phyloP scores from a whole-genome alignment of 768 basidiomycete species.

The Tricholomella constricta region DNA sequence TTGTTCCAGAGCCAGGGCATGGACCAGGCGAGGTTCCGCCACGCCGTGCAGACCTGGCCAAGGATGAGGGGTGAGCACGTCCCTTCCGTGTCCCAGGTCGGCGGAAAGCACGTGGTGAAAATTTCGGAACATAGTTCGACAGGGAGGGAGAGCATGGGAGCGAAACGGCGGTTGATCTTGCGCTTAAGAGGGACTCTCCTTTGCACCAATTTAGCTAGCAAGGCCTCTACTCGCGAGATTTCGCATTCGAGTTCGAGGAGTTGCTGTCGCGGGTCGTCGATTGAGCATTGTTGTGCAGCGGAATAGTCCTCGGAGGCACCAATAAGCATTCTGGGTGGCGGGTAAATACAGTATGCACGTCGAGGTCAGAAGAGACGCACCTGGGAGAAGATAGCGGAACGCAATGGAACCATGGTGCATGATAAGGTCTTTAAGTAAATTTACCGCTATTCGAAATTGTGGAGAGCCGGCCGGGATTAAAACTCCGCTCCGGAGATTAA shows the following conservation, averaged over 20 bases:
- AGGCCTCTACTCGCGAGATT: constrained; percentile 11
- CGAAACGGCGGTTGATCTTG: constrained; percentile 15
- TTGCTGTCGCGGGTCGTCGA: constrained; percentile 17
- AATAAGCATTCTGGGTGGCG: not conserved
- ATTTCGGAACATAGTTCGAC: constrained; percentile 22
- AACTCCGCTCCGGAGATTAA: constrained; percentile 20
- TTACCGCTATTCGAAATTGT: not conserved
- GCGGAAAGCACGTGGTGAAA: constrained; percentile 15
- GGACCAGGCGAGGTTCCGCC: constrained; percentile 31
- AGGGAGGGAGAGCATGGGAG: constrained; percentile 19
- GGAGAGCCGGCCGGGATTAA: constrained; percentile 12
- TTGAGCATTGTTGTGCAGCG: not conserved
- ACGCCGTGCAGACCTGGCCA: constrained; percentile 28
- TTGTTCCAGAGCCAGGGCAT: constrained; percentile 31
- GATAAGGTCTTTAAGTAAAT: constrained; percentile 5
- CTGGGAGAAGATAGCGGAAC: not conserved
- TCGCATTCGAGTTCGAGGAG: constrained; percentile 17
- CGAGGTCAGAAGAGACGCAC: not conserved
- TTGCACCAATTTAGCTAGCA: constrained; percentile 14
- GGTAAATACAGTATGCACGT: not conserved
- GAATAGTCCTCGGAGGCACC: not conserved
- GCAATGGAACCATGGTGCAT: not conserved
- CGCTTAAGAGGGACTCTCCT: constrained; percentile 19
- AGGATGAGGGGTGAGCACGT: constrained; percentile 20
- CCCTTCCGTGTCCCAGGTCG: constrained; percentile 2